Percentiles rank a stretch among this genome's conserved stretches.
Evolutionary conservation across 495 filamentous ascomycete genomes (phyloP).

Genomic region (Penicillium silybi): DNA sequence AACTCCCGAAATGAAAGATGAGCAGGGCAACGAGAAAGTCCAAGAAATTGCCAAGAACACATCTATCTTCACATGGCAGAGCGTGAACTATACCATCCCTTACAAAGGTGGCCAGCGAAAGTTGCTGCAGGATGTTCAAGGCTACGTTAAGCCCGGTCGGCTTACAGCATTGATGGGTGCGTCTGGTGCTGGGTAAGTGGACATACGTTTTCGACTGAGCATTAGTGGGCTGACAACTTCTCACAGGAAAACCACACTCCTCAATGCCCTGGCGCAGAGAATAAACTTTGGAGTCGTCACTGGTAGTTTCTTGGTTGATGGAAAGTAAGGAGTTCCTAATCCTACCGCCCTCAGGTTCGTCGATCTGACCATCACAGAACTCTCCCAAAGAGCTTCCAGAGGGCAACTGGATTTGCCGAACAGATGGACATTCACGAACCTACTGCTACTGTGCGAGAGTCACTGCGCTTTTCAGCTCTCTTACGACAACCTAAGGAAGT

Average conservation of each 20-base stretch:
- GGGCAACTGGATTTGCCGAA: conserved; percentile 57
- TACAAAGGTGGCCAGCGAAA: conserved; percentile 54
- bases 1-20: conserved; percentile 17
- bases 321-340: conserved; percentile 28
- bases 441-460: conserved; percentile 59
- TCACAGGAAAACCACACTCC: conserved; percentile 51
- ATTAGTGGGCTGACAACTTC: neutral
- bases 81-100: conserved; percentile 72
- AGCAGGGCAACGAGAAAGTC: conserved; percentile 26
- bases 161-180: conserved; percentile 69
- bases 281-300: conserved; percentile 50
- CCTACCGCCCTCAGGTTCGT: neutral
- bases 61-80: conserved; percentile 71
- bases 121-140: conserved; percentile 60
- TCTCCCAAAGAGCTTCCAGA: conserved; percentile 45
- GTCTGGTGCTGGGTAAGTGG: conserved; percentile 55
- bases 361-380: conserved; percentile 21
- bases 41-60: conserved; percentile 54
- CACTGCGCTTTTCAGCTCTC: conserved; percentile 55
- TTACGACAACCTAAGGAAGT: conserved; percentile 56
- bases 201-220: neutral
- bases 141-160: conserved; percentile 67
- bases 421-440: conserved; percentile 63
- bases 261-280: conserved; percentile 53
- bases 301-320: conserved; percentile 53